Evolutionary conservation across 768 basidiomycete genomes (phyloP).

Genomic region (Kockovaella imperatae): DNA sequence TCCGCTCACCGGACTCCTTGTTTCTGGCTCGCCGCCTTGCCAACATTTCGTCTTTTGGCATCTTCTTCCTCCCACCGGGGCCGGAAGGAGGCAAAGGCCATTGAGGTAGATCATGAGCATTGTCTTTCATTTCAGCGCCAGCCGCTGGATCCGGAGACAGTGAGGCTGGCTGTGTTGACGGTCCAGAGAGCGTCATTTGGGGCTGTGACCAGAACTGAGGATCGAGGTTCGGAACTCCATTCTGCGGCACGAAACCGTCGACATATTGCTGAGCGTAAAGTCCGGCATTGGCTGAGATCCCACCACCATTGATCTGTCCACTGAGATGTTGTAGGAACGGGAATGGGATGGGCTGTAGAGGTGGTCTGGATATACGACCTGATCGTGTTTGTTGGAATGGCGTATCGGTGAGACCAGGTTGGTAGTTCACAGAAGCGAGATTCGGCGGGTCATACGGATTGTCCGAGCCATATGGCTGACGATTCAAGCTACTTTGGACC

Average conservation of each 20-base stretch:
- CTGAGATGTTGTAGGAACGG: constrained; percentile 5
- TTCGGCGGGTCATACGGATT: too few species aligned
- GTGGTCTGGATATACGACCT: constrained; percentile 20
- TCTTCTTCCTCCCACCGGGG: constrained; percentile 18
- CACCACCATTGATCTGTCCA: too few species aligned
- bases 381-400: constrained; percentile 18
- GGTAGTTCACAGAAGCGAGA: constrained; percentile 4
- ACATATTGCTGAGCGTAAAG: too few species aligned
- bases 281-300: too few species aligned
- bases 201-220: too few species aligned
- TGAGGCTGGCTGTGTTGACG: not conserved
- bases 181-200: too few species aligned
- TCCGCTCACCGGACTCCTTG: constrained; percentile 18
- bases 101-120: constrained; percentile 8
- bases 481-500: constrained; percentile 7
- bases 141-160: not conserved
- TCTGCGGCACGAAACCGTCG: too few species aligned
- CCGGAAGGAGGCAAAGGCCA: constrained; percentile 18
- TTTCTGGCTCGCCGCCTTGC: constrained; percentile 22
- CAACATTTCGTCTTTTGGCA: constrained; percentile 22
- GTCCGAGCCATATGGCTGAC: constrained; percentile 8
- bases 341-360: constrained; percentile 2
- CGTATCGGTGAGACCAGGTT: constrained; percentile 6
- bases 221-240: too few species aligned
- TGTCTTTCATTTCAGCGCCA: not conserved